Evolutionary conservation across 345 rosid species (phyloP), one percentile per base, ranked within the genome.

Genomic region (Hibiscus mutabilis): DNA sequence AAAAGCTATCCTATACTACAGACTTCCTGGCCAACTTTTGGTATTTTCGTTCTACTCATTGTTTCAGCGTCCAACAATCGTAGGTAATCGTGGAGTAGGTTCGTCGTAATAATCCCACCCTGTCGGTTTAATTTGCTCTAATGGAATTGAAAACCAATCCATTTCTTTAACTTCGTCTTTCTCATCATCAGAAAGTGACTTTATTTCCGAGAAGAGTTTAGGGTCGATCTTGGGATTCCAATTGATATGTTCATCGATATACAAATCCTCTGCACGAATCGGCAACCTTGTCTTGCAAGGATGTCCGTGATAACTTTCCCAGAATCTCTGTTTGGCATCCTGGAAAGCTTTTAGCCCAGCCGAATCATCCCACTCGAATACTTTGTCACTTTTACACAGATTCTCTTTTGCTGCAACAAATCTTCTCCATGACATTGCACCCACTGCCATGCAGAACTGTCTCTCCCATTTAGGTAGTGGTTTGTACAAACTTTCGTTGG

Each of bases 391-490:
- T 24, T 47, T 0, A 3, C 16, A 2, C 2, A 66, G 1, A 25
- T 66, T 46, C 0, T 13, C 16, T 0, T 66, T 66, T 4, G 58
- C 7, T 49, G 49, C 1, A 31, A 66, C 22, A 25, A 66, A 66
- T 25, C 70, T 66, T 47, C 16, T 8, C 58, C 70, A 66, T 0
- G 70, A 0, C 42, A 66, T 66, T 13, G 21, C 70, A 7, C 40
- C 37, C 56, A 46, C 57, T 46, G 14, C 2, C 16, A 1, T 25
- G 37, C 37, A 46, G 57, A 66, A 66, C 3, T 2, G 8, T 66
- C 8, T 46, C 70, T 66, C 70, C 70, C 70, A 66, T 24, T 18
- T 6, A 66, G 70, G 70, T n/a, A 66, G 15, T 0, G 70, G 3
- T 25, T 1, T 19, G 35, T 55, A 15, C 6, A 31, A 40, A 40